A percentile compares a stretch with the other conserved stretches of the same genome.
These are phyloP conservation scores for Debaryomycetaceae sp. DNA, from an alignment of 1,139 yeast genomes.

Conservation along the genomic window DNA sequence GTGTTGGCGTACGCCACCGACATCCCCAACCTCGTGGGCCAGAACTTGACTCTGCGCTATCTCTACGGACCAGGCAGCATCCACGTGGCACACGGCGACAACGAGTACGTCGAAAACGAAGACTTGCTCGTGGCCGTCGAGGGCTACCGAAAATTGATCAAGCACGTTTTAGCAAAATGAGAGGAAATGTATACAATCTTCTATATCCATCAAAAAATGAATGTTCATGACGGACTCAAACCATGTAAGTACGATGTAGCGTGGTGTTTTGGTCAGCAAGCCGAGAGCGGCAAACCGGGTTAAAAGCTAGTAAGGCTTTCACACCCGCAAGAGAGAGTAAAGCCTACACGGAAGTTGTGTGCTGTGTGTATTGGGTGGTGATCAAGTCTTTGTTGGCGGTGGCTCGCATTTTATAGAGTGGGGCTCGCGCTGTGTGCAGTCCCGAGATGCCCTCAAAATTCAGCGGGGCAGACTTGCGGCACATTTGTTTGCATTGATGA, in stretches of 20 bases:
- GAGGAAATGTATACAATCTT: constrained; percentile 41
- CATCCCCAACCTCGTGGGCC: constrained; percentile 47
- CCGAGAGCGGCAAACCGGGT: constrained; percentile 11
- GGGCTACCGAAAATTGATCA: constrained; percentile 52
- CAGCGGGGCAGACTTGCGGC: too few relatives aligned
- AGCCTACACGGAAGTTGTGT: too few relatives aligned
- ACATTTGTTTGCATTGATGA: too few relatives aligned
- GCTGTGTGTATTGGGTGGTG: too few relatives aligned
- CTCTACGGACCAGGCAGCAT: constrained; percentile 71
- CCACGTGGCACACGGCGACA: constrained; percentile 59
- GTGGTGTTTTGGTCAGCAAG: constrained; percentile 18
- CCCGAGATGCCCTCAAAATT: too few relatives aligned
- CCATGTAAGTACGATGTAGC: constrained; percentile 42
- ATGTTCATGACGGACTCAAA: constrained; percentile 51
- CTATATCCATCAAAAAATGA: constrained; percentile 53
- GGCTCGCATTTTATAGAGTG: too few relatives aligned
- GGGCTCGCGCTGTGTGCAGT: too few relatives aligned
- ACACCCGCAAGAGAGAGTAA: constrained; percentile 8
- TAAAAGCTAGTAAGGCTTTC: constrained; percentile 7
- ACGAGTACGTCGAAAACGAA: constrained; percentile 49
- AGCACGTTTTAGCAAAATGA: constrained; percentile 14
- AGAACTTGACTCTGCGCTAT: constrained; percentile 38
- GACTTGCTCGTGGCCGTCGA: constrained; percentile 51
- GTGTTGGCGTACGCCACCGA: constrained; percentile 63
- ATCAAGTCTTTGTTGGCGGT: too few relatives aligned